Percentiles rank a stretch among this genome's conserved stretches.
Evolutionary conservation across 805 yeast genomes (phyloP).

Genomic region (Starmerella cellae): DNA sequence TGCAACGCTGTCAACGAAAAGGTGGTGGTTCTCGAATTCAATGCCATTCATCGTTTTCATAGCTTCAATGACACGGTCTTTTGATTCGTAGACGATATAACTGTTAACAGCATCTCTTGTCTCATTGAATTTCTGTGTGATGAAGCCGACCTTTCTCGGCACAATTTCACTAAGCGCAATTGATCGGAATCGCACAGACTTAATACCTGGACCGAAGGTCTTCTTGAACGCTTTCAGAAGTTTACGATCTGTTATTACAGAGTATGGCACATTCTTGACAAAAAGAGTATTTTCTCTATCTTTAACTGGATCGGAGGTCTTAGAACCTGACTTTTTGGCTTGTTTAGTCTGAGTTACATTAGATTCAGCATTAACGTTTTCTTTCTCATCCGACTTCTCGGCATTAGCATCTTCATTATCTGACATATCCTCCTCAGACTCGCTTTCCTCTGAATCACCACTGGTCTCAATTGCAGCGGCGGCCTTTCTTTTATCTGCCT

Average conservation of each 20-base stretch:
- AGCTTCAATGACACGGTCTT: constrained; percentile 35
- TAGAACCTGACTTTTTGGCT: not conserved
- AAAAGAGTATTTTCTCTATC: constrained; percentile 80
- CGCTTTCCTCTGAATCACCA: not conserved
- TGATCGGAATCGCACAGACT: constrained; percentile 77
- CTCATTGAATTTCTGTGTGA: constrained; percentile 61
- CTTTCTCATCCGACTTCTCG: not conserved
- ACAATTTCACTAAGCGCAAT: constrained; percentile 75
- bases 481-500: not conserved
- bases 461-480: no score
- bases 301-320: not conserved
- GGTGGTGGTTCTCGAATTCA: constrained; percentile 56
- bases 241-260: constrained; percentile 50
- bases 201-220: constrained; percentile 32
- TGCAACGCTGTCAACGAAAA: constrained; percentile 84
- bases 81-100: constrained; percentile 59
- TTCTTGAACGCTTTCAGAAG: constrained; percentile 51
- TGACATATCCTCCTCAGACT: not conserved
- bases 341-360: not conserved
- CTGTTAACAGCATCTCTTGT: constrained; percentile 75
- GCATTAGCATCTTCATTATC: not conserved
- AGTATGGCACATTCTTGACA: constrained; percentile 67
- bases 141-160: constrained; percentile 86
- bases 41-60: constrained; percentile 44
- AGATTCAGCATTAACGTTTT: not conserved